These are phyloP conservation scores for Trichoderma atrobrunneum DNA, from an alignment of 2,329 filamentous ascomycete species.

Conservation along the genomic window DNA sequence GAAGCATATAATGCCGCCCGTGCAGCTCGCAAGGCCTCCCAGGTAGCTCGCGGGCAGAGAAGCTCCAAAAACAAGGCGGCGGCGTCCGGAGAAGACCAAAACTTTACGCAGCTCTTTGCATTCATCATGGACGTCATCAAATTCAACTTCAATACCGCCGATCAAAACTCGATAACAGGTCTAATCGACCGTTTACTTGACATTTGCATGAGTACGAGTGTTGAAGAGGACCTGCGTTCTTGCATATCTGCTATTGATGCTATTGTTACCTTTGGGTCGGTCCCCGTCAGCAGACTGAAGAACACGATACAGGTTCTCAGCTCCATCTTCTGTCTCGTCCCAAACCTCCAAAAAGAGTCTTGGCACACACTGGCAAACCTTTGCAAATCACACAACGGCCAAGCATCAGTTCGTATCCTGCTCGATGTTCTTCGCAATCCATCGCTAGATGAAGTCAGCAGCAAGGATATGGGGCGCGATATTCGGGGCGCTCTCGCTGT, in stretches of 20 bases:
- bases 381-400: slow-evolving; percentile 70
- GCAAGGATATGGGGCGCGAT: slow-evolving; percentile 53
- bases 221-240: slow-evolving; percentile 61
- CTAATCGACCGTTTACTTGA: slow-evolving; percentile 61
- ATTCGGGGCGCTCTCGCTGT: slow-evolving; percentile 63
- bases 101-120: slow-evolving; percentile 61
- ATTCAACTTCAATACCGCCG: slow-evolving; percentile 69
- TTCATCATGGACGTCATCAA: slow-evolving; percentile 69
- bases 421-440: slow-evolving; percentile 59
- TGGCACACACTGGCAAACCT: slow-evolving; percentile 71
- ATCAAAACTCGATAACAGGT: slow-evolving; percentile 57
- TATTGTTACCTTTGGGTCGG: slow-evolving; percentile 68
- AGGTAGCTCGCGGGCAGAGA: slow-evolving; percentile 36
- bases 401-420: slow-evolving; percentile 63
- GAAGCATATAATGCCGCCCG: slow-evolving; percentile 54
- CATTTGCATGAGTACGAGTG: slow-evolving; percentile 67
- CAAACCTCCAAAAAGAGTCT: slow-evolving; percentile 57
- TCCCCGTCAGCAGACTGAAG: slow-evolving; percentile 61
- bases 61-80: slow-evolving; percentile 37
- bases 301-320: slow-evolving; percentile 69
- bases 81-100: slow-evolving; percentile 55
- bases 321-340: slow-evolving; percentile 67
- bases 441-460: slow-evolving; percentile 43
- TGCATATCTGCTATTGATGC: slow-evolving; percentile 68
- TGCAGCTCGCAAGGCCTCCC: slow-evolving; percentile 48